A percentile compares a stretch with the other conserved stretches of the same genome.
phyloP scores from a whole-genome alignment of 345 rosid genomes.

The Eucalyptus victrix region DNA sequence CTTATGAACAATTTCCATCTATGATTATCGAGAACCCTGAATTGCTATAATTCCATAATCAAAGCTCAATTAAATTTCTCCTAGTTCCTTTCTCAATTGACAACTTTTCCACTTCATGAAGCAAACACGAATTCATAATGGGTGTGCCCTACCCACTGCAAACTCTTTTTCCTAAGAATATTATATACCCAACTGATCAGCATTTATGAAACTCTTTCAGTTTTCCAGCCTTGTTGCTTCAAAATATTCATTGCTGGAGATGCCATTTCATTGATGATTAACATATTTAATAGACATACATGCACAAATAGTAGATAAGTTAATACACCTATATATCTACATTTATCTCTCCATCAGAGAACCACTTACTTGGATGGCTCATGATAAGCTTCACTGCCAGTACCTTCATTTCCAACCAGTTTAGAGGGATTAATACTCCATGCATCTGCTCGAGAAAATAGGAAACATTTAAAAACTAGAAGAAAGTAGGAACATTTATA shows the following conservation, averaged over 20 bases:
- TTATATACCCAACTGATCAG: background rate
- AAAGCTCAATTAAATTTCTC: too few species aligned
- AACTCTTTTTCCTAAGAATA: too few species aligned
- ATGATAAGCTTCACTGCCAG: background rate
- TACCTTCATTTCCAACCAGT: background rate
- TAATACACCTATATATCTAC: background rate
- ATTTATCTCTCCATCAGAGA: background rate
- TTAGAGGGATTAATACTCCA: background rate
- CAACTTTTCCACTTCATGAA: too few species aligned
- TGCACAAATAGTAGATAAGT: background rate
- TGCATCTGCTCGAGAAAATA: background rate
- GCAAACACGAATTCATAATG: too few species aligned
- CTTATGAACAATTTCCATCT: too few species aligned
- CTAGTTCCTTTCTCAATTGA: too few species aligned
- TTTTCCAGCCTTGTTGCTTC: background rate
- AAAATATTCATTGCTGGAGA: background rate
- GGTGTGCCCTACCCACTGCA: too few species aligned
- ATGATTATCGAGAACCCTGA: too few species aligned
- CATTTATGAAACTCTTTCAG: background rate
- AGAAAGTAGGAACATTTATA: background rate
- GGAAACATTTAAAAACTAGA: background rate
- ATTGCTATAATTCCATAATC: too few species aligned
- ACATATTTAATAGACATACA: background rate
- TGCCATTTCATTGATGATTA: background rate
- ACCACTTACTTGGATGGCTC: constrained; percentile 16